phyloP scores from a whole-genome alignment of 371 early-diverging fungal genomes.

The Mortierella sp. region DNA sequence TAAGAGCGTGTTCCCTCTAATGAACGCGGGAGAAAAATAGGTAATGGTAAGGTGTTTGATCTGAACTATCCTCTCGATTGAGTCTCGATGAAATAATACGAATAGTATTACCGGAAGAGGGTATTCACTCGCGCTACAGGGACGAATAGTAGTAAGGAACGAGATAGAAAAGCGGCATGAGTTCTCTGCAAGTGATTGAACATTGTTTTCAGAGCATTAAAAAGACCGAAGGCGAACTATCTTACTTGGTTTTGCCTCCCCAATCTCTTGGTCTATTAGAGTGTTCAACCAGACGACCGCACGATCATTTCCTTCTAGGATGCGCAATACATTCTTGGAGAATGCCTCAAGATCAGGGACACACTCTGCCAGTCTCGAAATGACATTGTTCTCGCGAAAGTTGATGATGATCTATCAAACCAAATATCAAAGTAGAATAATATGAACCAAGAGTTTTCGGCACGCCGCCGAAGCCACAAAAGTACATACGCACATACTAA shows the following conservation, averaged over 20 bases:
- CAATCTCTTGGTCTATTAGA: conserved; percentile 71
- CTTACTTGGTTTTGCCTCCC: conserved; percentile 59
- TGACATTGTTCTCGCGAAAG: conserved; percentile 58
- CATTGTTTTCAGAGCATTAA: too few relatives aligned
- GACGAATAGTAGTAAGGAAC: background rate
- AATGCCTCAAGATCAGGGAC: conserved; percentile 67
- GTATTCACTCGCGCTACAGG: conserved; percentile 36
- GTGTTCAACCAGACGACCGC: conserved; percentile 68
- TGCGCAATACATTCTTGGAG: conserved; percentile 64
- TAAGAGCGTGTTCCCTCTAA: conserved; percentile 81
- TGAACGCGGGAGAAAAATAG: conserved; percentile 19
- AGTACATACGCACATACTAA: too few relatives aligned
- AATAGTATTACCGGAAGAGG: conserved; percentile 42
- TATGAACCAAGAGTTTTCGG: background rate
- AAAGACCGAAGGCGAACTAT: background rate
- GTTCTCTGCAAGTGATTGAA: background rate
- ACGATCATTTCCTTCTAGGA: conserved; percentile 61
- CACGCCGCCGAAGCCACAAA: background rate
- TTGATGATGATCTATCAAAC: conserved; percentile 62
- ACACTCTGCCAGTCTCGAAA: conserved; percentile 59
- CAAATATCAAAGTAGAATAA: too few relatives aligned
- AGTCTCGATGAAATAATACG: background rate
- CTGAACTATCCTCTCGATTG: too few relatives aligned
- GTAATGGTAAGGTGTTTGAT: too few relatives aligned
- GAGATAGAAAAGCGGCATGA: background rate